Evolutionary conservation across 495 filamentous ascomycete genomes (phyloP), one percentile per base, ranked within the genome.

Genomic region (Parathielavia appendiculata): DNA sequence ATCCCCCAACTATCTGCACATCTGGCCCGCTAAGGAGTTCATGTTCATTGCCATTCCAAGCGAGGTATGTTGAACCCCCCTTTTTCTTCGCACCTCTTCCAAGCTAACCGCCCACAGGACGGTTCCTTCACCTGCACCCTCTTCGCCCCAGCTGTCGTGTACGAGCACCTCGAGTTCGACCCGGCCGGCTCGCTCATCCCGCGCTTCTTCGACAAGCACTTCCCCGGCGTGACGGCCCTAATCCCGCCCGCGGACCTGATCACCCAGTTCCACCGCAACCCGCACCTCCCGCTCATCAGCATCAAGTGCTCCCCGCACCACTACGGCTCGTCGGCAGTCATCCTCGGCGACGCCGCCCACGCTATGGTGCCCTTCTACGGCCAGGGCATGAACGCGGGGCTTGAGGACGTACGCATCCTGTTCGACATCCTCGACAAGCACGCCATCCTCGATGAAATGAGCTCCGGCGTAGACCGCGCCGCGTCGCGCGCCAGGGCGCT

Each of bases 11-110:
- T 90, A 97, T 65, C 80, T 99, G 2, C 93, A 99, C 69, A 99
- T 99, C 72, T 99, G 93, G 93, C 93, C 93, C 1, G 90, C 87
- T 22, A 83, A 84, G 60, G 82, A 89, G 13, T 88, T 90, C 68
- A 97, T 99, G 93, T 99, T 99, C 73, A 97, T 99, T 64, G 93
- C 93, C 19, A 89, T 99, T 26, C 92, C 93, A 0, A 90, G 86
- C 51, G 76, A 84, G 14, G 81, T 83, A 70, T 46, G 77, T 57
- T 8, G 2, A 0, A 0, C 35, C 40, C 1, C 8, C 30, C 11
- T 1, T 8, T 6, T 14, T 11, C 14, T 4, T 19, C 6, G 32
- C 5, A 13, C 22, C 9, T 20, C 26, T 3, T 10, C 30, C 4
- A 34, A 3, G 5, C 10, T 43, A 58, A 30, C 54, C 22, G 5